phyloP scores from a whole-genome alignment of 441 rosid species.

The Adansonia rubrostipa region DNA sequence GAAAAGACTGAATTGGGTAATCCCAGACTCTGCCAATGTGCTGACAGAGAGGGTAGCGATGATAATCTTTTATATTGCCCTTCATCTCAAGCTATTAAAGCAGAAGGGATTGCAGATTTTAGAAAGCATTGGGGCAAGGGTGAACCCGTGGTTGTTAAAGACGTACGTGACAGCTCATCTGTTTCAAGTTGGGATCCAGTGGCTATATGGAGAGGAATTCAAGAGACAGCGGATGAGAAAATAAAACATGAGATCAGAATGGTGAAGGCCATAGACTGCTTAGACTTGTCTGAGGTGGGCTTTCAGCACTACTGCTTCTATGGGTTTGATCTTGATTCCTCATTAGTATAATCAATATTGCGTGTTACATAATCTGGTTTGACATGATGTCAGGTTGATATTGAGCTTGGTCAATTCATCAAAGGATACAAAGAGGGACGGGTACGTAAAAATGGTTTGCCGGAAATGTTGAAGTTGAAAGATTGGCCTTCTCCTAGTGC shows the following conservation, averaged over 20 bases:
- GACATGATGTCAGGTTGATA: slow-evolving; percentile 67
- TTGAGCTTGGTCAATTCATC: slow-evolving; percentile 69
- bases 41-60: slow-evolving; percentile 58
- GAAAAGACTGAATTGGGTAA: slow-evolving; percentile 39
- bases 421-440: slow-evolving; percentile 74
- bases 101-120: slow-evolving; percentile 62
- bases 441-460: slow-evolving; percentile 50
- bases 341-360: slow-evolving; percentile 1
- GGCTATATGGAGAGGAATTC: slow-evolving; percentile 75
- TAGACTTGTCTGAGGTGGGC: slow-evolving; percentile 75
- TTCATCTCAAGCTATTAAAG: slow-evolving; percentile 54
- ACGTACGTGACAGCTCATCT: slow-evolving; percentile 64
- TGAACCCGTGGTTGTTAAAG: slow-evolving; percentile 70
- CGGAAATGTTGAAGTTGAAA: slow-evolving; percentile 66
- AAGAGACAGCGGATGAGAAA: slow-evolving; percentile 75
- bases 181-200: slow-evolving; percentile 77
- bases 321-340: slow-evolving; percentile 25
- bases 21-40: slow-evolving; percentile 47
- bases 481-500: slow-evolving; percentile 97
- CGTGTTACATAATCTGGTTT: slow-evolving; percentile 16
- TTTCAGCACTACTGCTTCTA: slow-evolving; percentile 26
- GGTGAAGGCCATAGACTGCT: slow-evolving; percentile 79
- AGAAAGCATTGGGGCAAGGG: slow-evolving; percentile 82
- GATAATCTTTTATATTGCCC: slow-evolving; percentile 72
- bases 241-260: slow-evolving; percentile 59